phyloP scores from a whole-genome alignment of 1,284 basidiomycete species.

The Ustilago trichophora region DNA sequence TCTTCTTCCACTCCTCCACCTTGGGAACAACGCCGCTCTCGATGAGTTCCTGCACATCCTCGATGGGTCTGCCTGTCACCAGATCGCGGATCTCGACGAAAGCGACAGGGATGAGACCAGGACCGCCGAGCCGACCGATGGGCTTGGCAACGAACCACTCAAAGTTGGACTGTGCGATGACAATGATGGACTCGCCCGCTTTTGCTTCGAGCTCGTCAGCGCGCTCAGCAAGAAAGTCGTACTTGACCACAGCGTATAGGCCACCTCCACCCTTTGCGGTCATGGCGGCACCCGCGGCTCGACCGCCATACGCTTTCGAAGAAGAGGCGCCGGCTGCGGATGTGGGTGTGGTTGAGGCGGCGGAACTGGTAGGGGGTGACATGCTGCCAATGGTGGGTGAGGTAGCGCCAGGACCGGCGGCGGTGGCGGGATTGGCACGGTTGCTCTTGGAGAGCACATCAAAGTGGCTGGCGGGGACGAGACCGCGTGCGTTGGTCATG shows the following conservation, averaged over 20 bases:
- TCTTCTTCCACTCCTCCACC: constrained; percentile 97
- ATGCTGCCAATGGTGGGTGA: constrained; percentile 39
- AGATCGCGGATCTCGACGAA: constrained; percentile 97
- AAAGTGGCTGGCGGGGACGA: constrained; percentile 88
- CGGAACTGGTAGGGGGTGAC: constrained; percentile 14
- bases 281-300: constrained; percentile 44
- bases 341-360: background rate
- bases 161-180: constrained; percentile 63
- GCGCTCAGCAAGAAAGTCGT: constrained; percentile 93
- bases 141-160: constrained; percentile 79
- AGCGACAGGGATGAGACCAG: constrained; percentile 93
- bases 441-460: constrained; percentile 67
- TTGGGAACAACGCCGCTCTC: constrained; percentile 85
- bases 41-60: constrained; percentile 80
- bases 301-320: constrained; percentile 34
- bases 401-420: constrained; percentile 32
- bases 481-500: constrained; percentile 85
- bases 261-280: constrained; percentile 61
- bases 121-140: constrained; percentile 90
- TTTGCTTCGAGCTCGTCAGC: constrained; percentile 95
- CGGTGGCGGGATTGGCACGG: constrained; percentile 25
- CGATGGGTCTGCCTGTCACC: constrained; percentile 72
- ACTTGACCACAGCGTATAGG: constrained; percentile 88
- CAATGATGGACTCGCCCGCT: constrained; percentile 88
- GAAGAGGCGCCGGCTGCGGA: constrained; percentile 5